Conservation (phyloP, 768 basidiomycete species). For the Kwoniella dejecticola region DNA sequence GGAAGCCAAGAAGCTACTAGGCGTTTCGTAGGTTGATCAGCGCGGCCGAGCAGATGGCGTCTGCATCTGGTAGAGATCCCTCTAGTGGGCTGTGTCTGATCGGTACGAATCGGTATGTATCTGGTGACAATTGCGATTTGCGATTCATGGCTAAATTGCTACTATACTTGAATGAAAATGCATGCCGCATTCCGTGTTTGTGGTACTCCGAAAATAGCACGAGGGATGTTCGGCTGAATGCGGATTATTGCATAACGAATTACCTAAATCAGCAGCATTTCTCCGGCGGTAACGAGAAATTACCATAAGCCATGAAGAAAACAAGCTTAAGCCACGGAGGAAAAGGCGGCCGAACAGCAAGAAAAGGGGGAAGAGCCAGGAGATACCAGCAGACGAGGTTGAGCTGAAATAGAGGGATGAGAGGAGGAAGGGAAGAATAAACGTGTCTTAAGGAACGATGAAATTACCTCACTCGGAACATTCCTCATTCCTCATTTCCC, state of each 20-base stretch:
- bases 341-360: background rate
- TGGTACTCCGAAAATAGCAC: background rate
- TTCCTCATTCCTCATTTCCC: too few relatives aligned
- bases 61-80: background rate
- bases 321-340: too few relatives aligned
- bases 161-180: background rate
- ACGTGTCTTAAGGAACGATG: too few relatives aligned
- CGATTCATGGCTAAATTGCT: conserved; percentile 4
- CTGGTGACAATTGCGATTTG: background rate
- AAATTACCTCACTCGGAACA: too few relatives aligned
- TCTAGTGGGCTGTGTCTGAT: background rate
- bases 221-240: conserved; percentile 2
- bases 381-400: too few relatives aligned
- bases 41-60: background rate
- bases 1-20: conserved; percentile 24
- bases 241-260: background rate
- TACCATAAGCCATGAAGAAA: too few relatives aligned
- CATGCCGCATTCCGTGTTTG: conserved; percentile 7
- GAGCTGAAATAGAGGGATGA: too few relatives aligned
- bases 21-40: conserved; percentile 3
- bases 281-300: too few relatives aligned
- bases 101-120: background rate
- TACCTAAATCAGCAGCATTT: too few relatives aligned
- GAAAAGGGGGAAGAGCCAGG: background rate
- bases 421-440: too few relatives aligned